Percentiles rank a stretch among this genome's conserved stretches.
These are phyloP conservation scores for Solanum chmielewskii DNA, from an alignment of 257 asterid species.

Conservation along the genomic window DNA sequence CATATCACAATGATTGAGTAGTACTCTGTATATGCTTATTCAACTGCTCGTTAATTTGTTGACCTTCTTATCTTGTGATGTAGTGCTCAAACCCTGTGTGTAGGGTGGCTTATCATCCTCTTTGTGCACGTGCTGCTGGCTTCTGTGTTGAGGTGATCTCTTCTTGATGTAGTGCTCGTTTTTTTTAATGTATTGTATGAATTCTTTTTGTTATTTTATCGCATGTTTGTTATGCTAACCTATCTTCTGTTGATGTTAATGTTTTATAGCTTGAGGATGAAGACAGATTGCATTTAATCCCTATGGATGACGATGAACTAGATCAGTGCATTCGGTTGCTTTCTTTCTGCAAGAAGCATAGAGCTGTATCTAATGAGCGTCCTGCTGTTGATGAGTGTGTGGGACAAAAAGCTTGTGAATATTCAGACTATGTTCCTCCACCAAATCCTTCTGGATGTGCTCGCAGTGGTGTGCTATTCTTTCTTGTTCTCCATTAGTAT, in stretches of 20 bases:
- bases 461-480: slow-evolving; percentile 57
- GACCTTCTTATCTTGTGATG: neutral
- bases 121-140: slow-evolving; percentile 99
- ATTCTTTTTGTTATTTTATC: neutral
- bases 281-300: slow-evolving; percentile 56
- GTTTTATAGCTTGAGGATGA: slow-evolving; percentile 71
- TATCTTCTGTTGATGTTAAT: neutral
- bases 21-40: neutral
- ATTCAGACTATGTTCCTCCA: slow-evolving; percentile 53
- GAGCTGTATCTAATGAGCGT: slow-evolving; percentile 62
- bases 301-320: slow-evolving; percentile 81
- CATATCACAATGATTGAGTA: neutral
- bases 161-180: neutral
- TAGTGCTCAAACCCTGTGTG: slow-evolving; percentile 90
- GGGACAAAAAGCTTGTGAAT: slow-evolving; percentile 30
- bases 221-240: neutral
- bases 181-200: neutral
- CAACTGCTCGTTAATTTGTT: neutral
- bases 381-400: slow-evolving; percentile 35
- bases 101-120: slow-evolving; percentile 92
- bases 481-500: neutral
- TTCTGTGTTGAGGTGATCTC: slow-evolving; percentile 82
- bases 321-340: slow-evolving; percentile 76
- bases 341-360: slow-evolving; percentile 87
- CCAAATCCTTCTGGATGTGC: slow-evolving; percentile 85